Evolutionary conservation across 768 basidiomycete species (phyloP), one percentile per base, ranked within the genome.

Genomic region (Clitopilus hobsonii): DNA sequence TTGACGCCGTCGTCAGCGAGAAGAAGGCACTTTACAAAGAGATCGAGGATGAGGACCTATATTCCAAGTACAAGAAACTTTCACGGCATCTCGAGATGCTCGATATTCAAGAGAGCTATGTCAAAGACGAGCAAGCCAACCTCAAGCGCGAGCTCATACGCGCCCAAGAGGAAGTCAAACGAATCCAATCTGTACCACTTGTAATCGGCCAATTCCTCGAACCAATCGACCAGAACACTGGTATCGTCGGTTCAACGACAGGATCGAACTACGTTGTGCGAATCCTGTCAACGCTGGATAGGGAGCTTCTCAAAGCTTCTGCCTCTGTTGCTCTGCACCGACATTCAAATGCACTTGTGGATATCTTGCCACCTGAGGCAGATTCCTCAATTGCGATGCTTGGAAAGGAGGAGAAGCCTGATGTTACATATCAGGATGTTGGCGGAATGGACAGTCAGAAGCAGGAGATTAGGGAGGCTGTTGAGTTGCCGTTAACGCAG

Each of bases 171-270:
- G 97, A 99, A 74, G 97, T 99, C 67, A 97, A 98, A 74, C 91
- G 97, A 56, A 99, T 99, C 69, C 94, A 98, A 74, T 92, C 92
- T 52, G 97, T 99, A 5, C 97, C 97, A 0, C 86, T 99, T 14
- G 97, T 99, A 67, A 99, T 99, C 65, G 97, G 97, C 54, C 97
- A 99, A 71, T 99, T 99, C 77, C 84, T 98, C 29, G 97, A 99
- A 74, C 90, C 97, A 51, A 98, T 99, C 69, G 97, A 99, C 77
- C 92, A 98, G 69, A 86, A 89, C 63, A 94, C 96, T 14, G 94
- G 89, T 58, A 99, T 99, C 61, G 97, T 98, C 18, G 96, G 95
- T 49, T 94, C 91, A 13, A 99, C 97, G 0, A 98, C 97, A 3
- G 97, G 97, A 10, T 94, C 91, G 13, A 99, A 98, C 73, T 98